These are phyloP conservation scores for Mortierella sp. DNA, from an alignment of 371 early-diverging fungal species.

Conservation along the genomic window DNA sequence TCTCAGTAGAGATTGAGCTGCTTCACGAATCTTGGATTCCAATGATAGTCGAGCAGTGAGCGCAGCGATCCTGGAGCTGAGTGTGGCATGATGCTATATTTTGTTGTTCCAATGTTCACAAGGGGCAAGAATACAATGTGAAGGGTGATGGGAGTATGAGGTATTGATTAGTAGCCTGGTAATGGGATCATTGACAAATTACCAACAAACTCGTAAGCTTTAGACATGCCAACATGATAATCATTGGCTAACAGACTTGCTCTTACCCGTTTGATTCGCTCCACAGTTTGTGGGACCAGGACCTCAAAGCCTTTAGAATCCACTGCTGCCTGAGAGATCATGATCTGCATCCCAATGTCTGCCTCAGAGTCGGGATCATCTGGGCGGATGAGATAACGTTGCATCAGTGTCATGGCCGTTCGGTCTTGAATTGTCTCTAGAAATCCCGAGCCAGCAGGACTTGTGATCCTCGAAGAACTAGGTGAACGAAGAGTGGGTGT, in stretches of 20 bases:
- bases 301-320: conserved; percentile 69
- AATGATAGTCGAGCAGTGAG: conserved; percentile 68
- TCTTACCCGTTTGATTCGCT: conserved; percentile 62
- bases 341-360: conserved; percentile 65
- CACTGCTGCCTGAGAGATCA: conserved; percentile 70
- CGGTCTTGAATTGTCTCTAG: conserved; percentile 17
- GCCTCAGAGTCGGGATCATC: conserved; percentile 58
- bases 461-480: conserved; percentile 5
- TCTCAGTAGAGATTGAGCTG: conserved; percentile 67
- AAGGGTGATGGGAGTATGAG: not conserved
- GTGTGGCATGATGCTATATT: conserved; percentile 56
- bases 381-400: conserved; percentile 32
- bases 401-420: conserved; percentile 52
- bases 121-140: too few species aligned
- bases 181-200: too few species aligned
- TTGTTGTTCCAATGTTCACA: too few species aligned
- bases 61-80: conserved; percentile 56
- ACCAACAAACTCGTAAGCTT: too few species aligned
- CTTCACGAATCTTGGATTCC: conserved; percentile 76
- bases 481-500: conserved; percentile 10
- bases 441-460: conserved; percentile 11
- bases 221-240: too few species aligned
- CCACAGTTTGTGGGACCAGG: conserved; percentile 64
- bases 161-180: too few species aligned
- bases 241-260: not conserved